phyloP scores from a whole-genome alignment of 2,329 filamentous ascomycete genomes.

The Anthostomella pinea region DNA sequence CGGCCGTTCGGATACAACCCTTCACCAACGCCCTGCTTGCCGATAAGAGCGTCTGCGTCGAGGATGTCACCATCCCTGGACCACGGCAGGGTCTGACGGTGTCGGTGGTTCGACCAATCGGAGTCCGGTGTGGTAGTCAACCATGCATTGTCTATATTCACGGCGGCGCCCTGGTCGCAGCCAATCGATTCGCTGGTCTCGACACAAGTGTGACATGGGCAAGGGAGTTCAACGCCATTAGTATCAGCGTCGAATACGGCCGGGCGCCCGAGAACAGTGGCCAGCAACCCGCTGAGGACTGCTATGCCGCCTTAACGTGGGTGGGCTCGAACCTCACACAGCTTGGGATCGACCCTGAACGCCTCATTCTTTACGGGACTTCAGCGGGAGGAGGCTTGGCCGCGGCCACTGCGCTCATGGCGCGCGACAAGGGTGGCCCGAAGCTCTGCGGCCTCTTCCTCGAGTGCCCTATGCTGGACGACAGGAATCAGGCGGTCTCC shows the following conservation, averaged over 20 bases:
- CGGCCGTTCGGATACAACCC: conserved; percentile 22
- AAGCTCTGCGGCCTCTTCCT: conserved; percentile 38
- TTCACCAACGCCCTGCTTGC: conserved; percentile 27
- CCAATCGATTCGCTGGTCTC: conserved; percentile 31
- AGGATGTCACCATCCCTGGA: conserved; percentile 25
- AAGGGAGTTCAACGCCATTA: conserved; percentile 28
- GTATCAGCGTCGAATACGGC: conserved; percentile 33
- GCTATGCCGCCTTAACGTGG: conserved; percentile 37
- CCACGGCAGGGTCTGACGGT: conserved; percentile 22
- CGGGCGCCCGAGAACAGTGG: conserved; percentile 31
- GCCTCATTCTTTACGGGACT: conserved; percentile 52
- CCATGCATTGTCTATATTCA: conserved; percentile 33
- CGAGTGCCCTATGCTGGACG: conserved; percentile 42
- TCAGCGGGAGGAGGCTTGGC: conserved; percentile 58
- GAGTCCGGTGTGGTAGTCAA: conserved; percentile 17
- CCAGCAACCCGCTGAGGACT: conserved; percentile 33
- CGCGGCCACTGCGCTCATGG: conserved; percentile 50
- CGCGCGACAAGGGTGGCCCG: conserved; percentile 34
- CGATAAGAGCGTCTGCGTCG: conserved; percentile 26
- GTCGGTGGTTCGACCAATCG: conserved; percentile 25
- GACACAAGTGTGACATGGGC: conserved; percentile 32
- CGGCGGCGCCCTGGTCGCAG: conserved; percentile 30
- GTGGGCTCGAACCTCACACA: conserved; percentile 25
- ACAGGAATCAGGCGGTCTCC: conserved; percentile 32
- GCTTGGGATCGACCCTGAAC: conserved; percentile 43